Percentiles rank a stretch among this genome's conserved stretches.
These are phyloP conservation scores for Colletotrichum viniferum DNA, from an alignment of 2,329 filamentous ascomycete species.

Conservation along the genomic window DNA sequence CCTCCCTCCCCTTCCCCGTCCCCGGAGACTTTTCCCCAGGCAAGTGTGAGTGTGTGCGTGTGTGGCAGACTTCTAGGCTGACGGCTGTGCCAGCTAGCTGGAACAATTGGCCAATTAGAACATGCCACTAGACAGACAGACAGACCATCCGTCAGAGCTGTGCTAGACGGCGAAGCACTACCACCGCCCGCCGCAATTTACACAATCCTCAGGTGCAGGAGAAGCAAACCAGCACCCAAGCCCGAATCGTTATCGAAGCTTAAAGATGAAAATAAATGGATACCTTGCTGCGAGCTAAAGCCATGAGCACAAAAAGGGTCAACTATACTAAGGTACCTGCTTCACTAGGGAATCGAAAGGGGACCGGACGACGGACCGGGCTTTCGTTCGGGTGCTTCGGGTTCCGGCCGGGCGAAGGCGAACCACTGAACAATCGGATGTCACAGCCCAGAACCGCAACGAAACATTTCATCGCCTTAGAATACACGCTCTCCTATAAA, in stretches of 20 bases:
- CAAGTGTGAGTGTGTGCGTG: background rate
- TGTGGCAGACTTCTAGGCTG: background rate
- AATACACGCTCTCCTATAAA: background rate
- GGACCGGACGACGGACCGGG: background rate
- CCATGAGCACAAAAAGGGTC: background rate
- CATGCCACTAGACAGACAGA: background rate
- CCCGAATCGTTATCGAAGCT: background rate
- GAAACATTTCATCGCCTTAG: background rate
- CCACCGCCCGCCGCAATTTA: background rate
- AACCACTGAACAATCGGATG: background rate
- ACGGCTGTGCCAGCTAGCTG: background rate
- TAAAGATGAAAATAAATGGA: background rate
- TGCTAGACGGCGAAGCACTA: background rate
- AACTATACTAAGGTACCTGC: background rate
- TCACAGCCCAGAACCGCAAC: background rate
- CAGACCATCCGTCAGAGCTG: background rate
- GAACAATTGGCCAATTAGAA: background rate
- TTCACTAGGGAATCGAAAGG: background rate
- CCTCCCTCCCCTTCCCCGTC: background rate
- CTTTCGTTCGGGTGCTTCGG: background rate
- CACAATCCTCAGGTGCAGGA: background rate
- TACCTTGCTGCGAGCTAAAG: background rate
- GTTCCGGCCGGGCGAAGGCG: background rate
- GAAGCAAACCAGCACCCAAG: background rate
- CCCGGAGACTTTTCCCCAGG: background rate